Conservation (phyloP, 1,284 basidiomycete genomes). For the Meripilus lineatus region DNA sequence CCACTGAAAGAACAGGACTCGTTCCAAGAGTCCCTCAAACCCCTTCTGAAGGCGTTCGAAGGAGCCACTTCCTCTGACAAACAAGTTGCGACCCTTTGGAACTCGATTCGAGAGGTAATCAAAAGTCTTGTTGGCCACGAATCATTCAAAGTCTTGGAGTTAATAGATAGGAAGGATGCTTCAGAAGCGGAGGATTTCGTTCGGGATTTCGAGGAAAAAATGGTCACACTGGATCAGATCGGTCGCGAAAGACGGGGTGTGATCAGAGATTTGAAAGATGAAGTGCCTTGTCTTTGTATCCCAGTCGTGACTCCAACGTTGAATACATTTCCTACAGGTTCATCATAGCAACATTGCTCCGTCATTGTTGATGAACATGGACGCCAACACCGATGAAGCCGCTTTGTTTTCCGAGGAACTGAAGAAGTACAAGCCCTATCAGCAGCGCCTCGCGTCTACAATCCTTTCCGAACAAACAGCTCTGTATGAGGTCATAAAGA, state of each 20-base stretch:
- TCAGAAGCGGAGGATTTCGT: conserved; percentile 64
- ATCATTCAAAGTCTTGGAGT: conserved; percentile 51
- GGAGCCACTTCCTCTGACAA: conserved; percentile 78
- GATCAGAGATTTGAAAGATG: conserved; percentile 91
- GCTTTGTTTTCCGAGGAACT: background rate
- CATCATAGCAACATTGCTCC: too few relatives aligned
- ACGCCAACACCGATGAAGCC: background rate
- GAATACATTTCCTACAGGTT: too few relatives aligned
- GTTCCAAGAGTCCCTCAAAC: conserved; percentile 77
- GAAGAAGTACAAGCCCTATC: too few relatives aligned
- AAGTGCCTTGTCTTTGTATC: too few relatives aligned
- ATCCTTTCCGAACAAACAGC: too few relatives aligned
- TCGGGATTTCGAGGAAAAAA: conserved; percentile 72
- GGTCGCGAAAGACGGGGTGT: conserved; percentile 82
- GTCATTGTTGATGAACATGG: background rate
- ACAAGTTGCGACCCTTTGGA: conserved; percentile 77
- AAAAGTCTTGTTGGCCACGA: conserved; percentile 69
- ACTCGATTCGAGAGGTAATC: conserved; percentile 66
- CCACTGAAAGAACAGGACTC: conserved; percentile 69
- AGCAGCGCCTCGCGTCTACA: too few relatives aligned
- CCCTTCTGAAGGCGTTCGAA: conserved; percentile 70
- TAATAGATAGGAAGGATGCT: conserved; percentile 67
- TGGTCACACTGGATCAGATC: conserved; percentile 78
- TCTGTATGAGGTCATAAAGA: too few relatives aligned
- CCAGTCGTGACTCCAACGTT: too few relatives aligned